Evolutionary conservation across 192 early-diverging fungal species (phyloP), one percentile per base, ranked within the genome.

Genomic region (Coemansia sp.): DNA sequence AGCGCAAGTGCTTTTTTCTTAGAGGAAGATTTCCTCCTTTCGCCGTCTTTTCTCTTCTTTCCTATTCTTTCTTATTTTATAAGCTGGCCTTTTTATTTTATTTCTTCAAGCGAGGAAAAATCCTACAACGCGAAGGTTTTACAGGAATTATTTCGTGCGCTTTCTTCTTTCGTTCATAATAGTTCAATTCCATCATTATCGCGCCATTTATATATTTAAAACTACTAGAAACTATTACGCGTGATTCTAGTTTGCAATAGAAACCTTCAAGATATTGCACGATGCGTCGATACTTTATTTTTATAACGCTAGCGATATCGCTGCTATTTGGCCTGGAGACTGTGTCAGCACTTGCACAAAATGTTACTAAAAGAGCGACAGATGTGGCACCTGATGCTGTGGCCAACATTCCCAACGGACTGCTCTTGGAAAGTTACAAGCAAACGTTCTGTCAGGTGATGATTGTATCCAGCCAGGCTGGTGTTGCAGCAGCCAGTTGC

Each of bases 361-460:
- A 27, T 75, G 68, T 41, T 75, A 81, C 48, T 75, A 54, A 54
- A 54, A 6, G 53, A 29, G 53, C 53, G 4, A 54, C 53, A 1
- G 53, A 54, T 27, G 53, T 29, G 23, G 53, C 26, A 1, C 11
- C 53, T 14, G n/a, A 29, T 4, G 19, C 55, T 9, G 23, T 57
- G 37, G 10, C 37, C 7, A 38, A 20, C 18, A 57, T 57, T 14
- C 55, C 55, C 55, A 39, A 47, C 8, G 63, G 63, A 4, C 24
- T 65, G 16, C 29, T 65, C 2, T 11, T 57, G 4, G 53, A 57
- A 23, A 39, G 37, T 29, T 45, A 22, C 11, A 13, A 47, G 39
- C 63, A 65, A 41, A 65, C 63, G 1, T 57, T 65, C 13, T 65
- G 63, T 24, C 23, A 52, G 12, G 63, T 65, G 13, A 57, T 65